Evolutionary conservation across 169 alveolate species (phyloP).

Genomic region (Miamiensis avidus): DNA sequence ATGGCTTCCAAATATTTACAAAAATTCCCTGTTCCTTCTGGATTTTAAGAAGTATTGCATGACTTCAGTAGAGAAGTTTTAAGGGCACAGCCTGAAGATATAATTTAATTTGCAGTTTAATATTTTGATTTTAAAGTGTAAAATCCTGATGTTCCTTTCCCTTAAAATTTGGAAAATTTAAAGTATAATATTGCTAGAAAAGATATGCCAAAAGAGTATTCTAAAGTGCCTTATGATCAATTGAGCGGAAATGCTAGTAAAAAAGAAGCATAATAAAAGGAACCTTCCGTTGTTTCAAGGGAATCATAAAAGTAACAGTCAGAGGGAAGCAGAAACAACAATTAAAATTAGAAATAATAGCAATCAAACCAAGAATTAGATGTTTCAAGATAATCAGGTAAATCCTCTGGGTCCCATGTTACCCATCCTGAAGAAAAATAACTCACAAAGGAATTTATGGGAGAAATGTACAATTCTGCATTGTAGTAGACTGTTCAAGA

Average conservation of each 20-base stretch:
- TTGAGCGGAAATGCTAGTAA: not conserved
- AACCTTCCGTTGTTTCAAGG: not conserved
- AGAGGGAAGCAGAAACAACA: not conserved
- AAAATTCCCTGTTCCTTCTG: constrained; percentile 56
- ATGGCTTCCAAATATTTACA: constrained; percentile 42
- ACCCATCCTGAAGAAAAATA: not conserved
- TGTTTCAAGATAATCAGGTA: not conserved
- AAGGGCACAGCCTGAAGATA: constrained; percentile 57
- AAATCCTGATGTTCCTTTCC: not conserved
- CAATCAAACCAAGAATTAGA: not conserved
- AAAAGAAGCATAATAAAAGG: not conserved
- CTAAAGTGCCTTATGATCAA: not conserved
- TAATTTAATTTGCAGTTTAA: constrained; percentile 50
- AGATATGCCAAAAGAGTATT: not conserved
- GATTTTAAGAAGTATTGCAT: constrained; percentile 48
- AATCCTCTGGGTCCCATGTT: not conserved
- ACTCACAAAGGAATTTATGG: not conserved
- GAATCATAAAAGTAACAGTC: not conserved
- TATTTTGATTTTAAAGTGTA: constrained; percentile 54
- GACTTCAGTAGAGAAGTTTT: constrained; percentile 54
- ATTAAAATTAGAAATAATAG: not conserved
- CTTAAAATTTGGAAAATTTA: not conserved
- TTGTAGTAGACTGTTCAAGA: not conserved
- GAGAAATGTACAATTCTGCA: not conserved
- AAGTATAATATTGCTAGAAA: not conserved